phyloP scores from a whole-genome alignment of 2,329 filamentous ascomycete species.

The Calonectria henricotiae region DNA sequence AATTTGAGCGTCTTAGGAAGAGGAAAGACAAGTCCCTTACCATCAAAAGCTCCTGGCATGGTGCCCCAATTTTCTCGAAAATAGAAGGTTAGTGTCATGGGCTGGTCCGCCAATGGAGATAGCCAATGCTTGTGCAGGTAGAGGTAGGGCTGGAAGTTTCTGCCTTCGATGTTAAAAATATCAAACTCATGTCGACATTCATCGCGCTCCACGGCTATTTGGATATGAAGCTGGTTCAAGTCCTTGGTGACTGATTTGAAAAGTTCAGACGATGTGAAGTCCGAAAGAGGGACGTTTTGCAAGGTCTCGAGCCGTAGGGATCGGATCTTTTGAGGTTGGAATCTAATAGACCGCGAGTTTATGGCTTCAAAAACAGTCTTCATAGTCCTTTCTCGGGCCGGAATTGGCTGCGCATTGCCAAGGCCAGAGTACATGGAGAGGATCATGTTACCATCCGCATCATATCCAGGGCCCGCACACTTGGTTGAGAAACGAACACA shows the following conservation, averaged over 20 bases:
- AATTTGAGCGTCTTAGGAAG: constrained; percentile 42
- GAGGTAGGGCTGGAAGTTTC: constrained; percentile 46
- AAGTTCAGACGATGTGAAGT: constrained; percentile 22
- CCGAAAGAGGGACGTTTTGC: constrained; percentile 40
- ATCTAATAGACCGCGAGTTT: not conserved
- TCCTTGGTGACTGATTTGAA: constrained; percentile 36
- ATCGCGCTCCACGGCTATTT: constrained; percentile 13
- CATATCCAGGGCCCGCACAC: not conserved
- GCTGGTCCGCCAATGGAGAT: constrained; percentile 36
- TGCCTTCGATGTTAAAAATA: constrained; percentile 33
- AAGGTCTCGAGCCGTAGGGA: constrained; percentile 44
- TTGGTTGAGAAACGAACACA: constrained; percentile 12
- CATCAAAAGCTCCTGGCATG: constrained; percentile 46
- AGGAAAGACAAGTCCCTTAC: constrained; percentile 43
- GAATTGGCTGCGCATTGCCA: not conserved
- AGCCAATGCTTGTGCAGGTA: constrained; percentile 44
- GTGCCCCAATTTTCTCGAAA: constrained; percentile 44
- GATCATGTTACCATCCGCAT: no score
- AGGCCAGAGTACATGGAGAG: not conserved
- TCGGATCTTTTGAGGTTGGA: constrained; percentile 21
- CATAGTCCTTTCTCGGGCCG: not conserved
- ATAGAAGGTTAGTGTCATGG: constrained; percentile 45
- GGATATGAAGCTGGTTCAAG: constrained; percentile 42
- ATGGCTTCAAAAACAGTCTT: constrained; percentile 20
- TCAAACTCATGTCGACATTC: not conserved